Evolutionary conservation across 1,139 yeast genomes (phyloP).

Genomic region (Magnusiomyces ingens): DNA sequence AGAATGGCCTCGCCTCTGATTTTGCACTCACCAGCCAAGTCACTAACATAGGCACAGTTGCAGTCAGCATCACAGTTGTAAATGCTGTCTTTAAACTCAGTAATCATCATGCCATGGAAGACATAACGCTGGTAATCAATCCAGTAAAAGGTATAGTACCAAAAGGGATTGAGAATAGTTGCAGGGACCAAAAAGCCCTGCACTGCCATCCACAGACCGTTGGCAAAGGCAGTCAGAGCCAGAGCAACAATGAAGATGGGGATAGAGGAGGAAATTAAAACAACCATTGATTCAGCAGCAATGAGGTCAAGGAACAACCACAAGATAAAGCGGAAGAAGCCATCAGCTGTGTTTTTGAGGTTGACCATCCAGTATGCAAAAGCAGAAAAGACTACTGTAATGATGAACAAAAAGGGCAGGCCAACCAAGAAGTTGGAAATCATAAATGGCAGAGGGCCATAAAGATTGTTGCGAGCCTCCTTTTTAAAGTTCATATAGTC

Average conservation of each 20-base stretch:
- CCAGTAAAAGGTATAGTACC: conserved; percentile 41
- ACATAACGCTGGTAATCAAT: conserved; percentile 39
- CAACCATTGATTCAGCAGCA: conserved; percentile 40
- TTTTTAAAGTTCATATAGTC: conserved; percentile 32
- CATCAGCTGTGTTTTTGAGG: conserved; percentile 30
- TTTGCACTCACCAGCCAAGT: conserved; percentile 31
- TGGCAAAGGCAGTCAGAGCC: conserved; percentile 39
- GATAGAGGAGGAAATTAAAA: conserved; percentile 33
- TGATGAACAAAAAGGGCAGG: conserved; percentile 36
- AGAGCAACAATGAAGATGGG: conserved; percentile 38
- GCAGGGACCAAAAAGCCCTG: conserved; percentile 38
- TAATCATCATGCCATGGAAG: conserved; percentile 42
- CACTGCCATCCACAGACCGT: conserved; percentile 43
- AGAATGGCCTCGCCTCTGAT: conserved; percentile 35
- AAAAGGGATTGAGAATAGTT: conserved; percentile 35
- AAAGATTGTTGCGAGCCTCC: conserved; percentile 36
- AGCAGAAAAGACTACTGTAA: conserved; percentile 33
- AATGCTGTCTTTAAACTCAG: conserved; percentile 32
- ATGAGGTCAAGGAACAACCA: conserved; percentile 38
- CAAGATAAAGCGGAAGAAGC: conserved; percentile 35
- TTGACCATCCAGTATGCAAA: conserved; percentile 36
- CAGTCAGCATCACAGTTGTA: conserved; percentile 34
- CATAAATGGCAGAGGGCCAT: conserved; percentile 36
- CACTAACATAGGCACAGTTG: conserved; percentile 36
- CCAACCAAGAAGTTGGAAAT: conserved; percentile 37